These are phyloP conservation scores for Rhizopogon roseolus DNA, from an alignment of 768 basidiomycete species.

Conservation along the genomic window DNA sequence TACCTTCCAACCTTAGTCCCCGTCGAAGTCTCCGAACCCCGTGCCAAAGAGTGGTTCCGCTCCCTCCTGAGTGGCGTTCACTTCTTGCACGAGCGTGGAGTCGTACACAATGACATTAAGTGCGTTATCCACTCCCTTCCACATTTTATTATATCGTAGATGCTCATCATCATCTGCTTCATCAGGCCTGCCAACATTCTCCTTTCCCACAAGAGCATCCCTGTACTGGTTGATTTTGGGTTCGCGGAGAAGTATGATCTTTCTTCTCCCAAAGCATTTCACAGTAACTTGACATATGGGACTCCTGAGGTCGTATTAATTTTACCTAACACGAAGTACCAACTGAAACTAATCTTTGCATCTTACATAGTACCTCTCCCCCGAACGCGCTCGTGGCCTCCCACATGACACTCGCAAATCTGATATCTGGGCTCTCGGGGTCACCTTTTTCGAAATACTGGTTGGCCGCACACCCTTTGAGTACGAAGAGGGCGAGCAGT, in stretches of 20 bases:
- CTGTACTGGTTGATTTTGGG: conserved; percentile 93
- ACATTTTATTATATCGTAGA: background rate
- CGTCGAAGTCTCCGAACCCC: conserved; percentile 78
- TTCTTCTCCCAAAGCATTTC: conserved; percentile 60
- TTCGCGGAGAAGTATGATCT: conserved; percentile 87
- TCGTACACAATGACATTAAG: conserved; percentile 96
- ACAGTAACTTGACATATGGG: conserved; percentile 80
- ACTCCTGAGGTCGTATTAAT: conserved; percentile 71
- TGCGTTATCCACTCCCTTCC: conserved; percentile 28
- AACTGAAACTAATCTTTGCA: background rate
- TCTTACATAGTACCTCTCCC: conserved; percentile 74
- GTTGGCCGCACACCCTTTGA: conserved; percentile 92
- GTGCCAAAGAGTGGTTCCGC: conserved; percentile 78
- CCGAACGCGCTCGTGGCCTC: conserved; percentile 83
- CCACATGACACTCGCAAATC: conserved; percentile 93
- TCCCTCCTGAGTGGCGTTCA: conserved; percentile 78
- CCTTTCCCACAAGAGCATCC: conserved; percentile 69
- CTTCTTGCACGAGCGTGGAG: conserved; percentile 78
- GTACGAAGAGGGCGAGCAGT: conserved; percentile 71
- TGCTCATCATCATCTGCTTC: background rate
- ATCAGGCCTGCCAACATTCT: conserved; percentile 89
- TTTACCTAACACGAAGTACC: background rate
- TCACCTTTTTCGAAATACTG: conserved; percentile 94
- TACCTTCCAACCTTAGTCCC: conserved; percentile 84
- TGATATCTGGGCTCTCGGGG: conserved; percentile 80